Conservation (phyloP, 2,329 filamentous ascomycete genomes). For the Hypoxylon sp. region DNA sequence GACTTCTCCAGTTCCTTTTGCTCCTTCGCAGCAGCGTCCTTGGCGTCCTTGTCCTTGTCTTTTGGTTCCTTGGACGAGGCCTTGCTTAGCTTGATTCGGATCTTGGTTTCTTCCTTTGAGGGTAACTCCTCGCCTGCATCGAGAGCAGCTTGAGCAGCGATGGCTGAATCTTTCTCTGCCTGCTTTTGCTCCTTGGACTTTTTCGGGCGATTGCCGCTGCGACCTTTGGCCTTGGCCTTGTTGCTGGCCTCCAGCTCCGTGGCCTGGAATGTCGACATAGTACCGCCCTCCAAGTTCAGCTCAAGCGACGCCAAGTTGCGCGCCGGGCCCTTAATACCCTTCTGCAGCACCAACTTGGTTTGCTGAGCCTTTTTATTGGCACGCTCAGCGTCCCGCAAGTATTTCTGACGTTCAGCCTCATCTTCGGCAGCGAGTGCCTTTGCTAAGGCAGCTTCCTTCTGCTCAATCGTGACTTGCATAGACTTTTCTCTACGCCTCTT, state of each 20-base stretch:
- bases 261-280: constrained; percentile 85
- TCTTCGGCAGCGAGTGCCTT: constrained; percentile 84
- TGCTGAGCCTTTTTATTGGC: constrained; percentile 93
- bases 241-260: constrained; percentile 65
- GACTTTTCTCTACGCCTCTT: constrained; percentile 96
- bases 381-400: constrained; percentile 86
- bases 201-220: constrained; percentile 78
- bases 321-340: constrained; percentile 83
- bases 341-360: constrained; percentile 87
- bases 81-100: constrained; percentile 73
- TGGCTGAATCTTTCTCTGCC: constrained; percentile 84
- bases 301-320: constrained; percentile 77
- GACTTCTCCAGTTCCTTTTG: constrained; percentile 57
- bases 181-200: constrained; percentile 92
- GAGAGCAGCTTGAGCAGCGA: constrained; percentile 86
- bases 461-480: constrained; percentile 91
- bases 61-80: constrained; percentile 56
- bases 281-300: constrained; percentile 85
- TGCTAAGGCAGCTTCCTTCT: constrained; percentile 85
- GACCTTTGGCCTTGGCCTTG: constrained; percentile 64
- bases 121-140: constrained; percentile 82
- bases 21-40: constrained; percentile 58
- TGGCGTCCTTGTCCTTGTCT: constrained; percentile 58
- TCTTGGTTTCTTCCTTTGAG: constrained; percentile 68
- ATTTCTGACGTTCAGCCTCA: constrained; percentile 83